Base-by-base conservation (phyloP, 371 early-diverging fungal genomes). In the Mucor ambiguus region DNA sequence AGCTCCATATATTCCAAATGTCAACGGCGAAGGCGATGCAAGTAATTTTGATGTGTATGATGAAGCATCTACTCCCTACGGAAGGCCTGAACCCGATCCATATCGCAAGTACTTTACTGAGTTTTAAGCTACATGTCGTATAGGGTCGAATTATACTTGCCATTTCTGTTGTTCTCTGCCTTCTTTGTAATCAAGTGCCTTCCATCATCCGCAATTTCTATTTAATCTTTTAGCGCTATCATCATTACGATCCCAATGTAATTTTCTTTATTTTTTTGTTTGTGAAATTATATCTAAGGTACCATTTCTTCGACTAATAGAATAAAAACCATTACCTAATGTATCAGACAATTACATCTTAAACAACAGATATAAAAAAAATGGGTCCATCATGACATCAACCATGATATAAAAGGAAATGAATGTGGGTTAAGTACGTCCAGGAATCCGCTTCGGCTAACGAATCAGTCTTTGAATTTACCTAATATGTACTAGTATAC, bases 31-130 rank as follows among this genome's bases (percentile, higher is more conserved):
- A 24, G 96, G 95, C 30, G 98, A 97, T 73, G 87, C 96, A 8
- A 90, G 93, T 75, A 93, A 95, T 82, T 97, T 94, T 86, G 97
- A 97, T 77, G 73, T 79, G 49, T 97, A 96, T 73, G 92, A 92
- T 0, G 97, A 93, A 73, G 89, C 88, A 63, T 75, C 81, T 22
- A 88, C 74, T 29, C 74, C 74, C 48, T 85, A 85, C 64, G 87
- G 87, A 6, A 46, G 33, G 60, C 44, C 58, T 54, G 68, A 71
- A 46, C 60, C 66, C 22, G 75, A 74, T 63, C 71, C 75, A 26
- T 71, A 66, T 63, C 58, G 71, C 30, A 68, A 73, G 38, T 72
- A 68, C 33, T 72, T 72, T 63, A 65, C 72, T 24, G 72, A 72
- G 54, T 72, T 72, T 32, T 72, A 61, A 66, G 16, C 30, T n/a